Conservation (phyloP, 2,329 filamentous ascomycete species). For the Microsporum canis region DNA sequence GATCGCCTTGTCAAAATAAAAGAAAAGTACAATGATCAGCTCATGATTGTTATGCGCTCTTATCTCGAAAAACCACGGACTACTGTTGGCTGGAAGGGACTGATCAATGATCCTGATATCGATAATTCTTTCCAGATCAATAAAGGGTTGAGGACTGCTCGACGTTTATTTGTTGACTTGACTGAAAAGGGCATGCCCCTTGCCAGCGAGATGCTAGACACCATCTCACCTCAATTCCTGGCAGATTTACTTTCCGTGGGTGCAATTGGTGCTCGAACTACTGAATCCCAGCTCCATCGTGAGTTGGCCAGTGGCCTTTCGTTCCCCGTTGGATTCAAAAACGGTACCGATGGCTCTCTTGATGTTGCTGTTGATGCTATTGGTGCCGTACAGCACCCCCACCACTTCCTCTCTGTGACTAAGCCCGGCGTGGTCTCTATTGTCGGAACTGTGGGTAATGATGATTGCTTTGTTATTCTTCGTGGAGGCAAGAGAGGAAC, state of each 20-base stretch:
- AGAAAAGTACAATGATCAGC: conserved; percentile 67
- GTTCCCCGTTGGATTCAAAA: conserved; percentile 99
- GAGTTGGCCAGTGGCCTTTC: conserved; percentile 90
- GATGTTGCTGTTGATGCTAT: conserved; percentile 92
- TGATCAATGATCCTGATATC: conserved; percentile 98
- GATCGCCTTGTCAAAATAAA: conserved; percentile 65
- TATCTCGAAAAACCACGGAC: conserved; percentile 99
- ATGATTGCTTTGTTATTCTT: conserved; percentile 94
- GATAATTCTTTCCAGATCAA: conserved; percentile 98
- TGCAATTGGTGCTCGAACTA: conserved; percentile 90
- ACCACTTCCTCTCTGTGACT: conserved; percentile 97
- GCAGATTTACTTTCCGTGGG: conserved; percentile 92
- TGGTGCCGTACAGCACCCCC: conserved; percentile 53
- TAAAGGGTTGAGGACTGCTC: conserved; percentile 86
- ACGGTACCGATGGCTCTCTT: conserved; percentile 88
- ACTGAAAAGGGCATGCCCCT: conserved; percentile 84
- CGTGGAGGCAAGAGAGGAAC: conserved; percentile 83
- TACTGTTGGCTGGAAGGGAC: conserved; percentile 96
- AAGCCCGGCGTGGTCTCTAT: conserved; percentile 96
- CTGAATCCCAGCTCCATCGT: conserved; percentile 90
- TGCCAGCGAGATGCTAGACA: conserved; percentile 96
- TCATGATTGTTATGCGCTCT: conserved; percentile 92
- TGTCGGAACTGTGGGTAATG: conserved; percentile 82
- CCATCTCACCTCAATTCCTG: conserved; percentile 95
- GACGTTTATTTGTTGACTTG: conserved; percentile 85